These are phyloP conservation scores for Phoma herbarum DNA, from an alignment of 2,329 filamentous ascomycete species.

Conservation along the genomic window DNA sequence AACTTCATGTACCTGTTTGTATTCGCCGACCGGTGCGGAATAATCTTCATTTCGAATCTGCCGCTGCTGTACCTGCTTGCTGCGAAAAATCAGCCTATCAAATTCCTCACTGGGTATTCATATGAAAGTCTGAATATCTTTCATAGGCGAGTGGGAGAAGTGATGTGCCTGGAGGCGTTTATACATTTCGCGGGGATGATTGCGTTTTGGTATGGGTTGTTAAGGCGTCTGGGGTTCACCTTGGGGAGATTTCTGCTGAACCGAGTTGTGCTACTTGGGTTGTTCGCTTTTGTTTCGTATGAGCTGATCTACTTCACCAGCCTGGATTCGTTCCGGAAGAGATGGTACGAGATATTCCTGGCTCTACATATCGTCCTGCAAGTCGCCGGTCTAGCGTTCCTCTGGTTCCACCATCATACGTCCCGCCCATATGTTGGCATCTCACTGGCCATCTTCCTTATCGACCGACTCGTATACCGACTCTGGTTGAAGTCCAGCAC, in stretches of 20 bases:
- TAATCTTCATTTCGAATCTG: constrained; percentile 62
- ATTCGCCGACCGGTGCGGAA: constrained; percentile 66
- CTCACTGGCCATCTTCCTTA: constrained; percentile 64
- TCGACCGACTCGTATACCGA: constrained; percentile 67
- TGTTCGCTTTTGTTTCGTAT: constrained; percentile 66
- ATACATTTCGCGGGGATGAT: constrained; percentile 66
- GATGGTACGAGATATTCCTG: constrained; percentile 71
- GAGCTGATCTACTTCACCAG: constrained; percentile 70
- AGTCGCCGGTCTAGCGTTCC: constrained; percentile 61
- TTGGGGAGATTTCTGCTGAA: constrained; percentile 62
- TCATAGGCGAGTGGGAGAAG: constrained; percentile 69
- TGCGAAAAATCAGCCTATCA: constrained; percentile 72
- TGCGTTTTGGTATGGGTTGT: constrained; percentile 61
- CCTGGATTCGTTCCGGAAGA: constrained; percentile 65
- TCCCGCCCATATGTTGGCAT: constrained; percentile 62
- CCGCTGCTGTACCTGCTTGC: constrained; percentile 68
- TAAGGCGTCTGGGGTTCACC: constrained; percentile 61
- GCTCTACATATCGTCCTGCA: constrained; percentile 67
- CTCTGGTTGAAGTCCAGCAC: constrained; percentile 61
- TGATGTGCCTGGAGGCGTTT: constrained; percentile 67
- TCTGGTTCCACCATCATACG: constrained; percentile 68
- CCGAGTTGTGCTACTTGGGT: constrained; percentile 62
- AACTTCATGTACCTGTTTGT: constrained; percentile 62
- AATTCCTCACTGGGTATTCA: constrained; percentile 67
- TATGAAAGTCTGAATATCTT: constrained; percentile 73